Evolutionary conservation across 208 protist species (phyloP).

Genomic region (Acanthamoeba royreba): DNA sequence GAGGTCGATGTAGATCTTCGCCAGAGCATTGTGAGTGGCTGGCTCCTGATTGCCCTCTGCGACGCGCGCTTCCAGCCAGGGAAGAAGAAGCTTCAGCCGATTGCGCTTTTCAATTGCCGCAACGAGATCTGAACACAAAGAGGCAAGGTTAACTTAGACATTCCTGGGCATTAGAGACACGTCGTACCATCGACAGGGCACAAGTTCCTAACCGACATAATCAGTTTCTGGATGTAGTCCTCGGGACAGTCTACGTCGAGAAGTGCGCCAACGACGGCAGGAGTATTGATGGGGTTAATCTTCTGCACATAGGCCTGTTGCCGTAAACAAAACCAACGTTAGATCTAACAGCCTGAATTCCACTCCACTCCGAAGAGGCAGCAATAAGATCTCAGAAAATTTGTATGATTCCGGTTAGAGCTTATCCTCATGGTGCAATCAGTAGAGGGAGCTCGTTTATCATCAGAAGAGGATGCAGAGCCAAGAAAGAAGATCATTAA

Average conservation of each 20-base stretch:
- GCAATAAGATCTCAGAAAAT: background rate
- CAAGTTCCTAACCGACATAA: slow-evolving; percentile 93
- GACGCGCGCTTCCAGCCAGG: slow-evolving; percentile 96
- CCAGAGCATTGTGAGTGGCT: slow-evolving; percentile 97
- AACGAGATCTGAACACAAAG: slow-evolving; percentile 76
- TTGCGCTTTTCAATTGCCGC: slow-evolving; percentile 86
- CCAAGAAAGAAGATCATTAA: background rate
- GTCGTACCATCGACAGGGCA: slow-evolving; percentile 87
- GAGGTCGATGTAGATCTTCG: slow-evolving; percentile 99
- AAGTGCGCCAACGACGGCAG: slow-evolving; percentile 95
- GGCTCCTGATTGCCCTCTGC: slow-evolving; percentile 93
- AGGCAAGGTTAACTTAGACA: background rate
- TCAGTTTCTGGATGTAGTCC: slow-evolving; percentile 94
- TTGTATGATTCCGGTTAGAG: slow-evolving; percentile 21
- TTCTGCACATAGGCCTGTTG: slow-evolving; percentile 83
- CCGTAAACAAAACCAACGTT: background rate
- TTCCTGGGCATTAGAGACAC: slow-evolving; percentile 70
- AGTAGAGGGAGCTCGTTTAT: slow-evolving; percentile 39
- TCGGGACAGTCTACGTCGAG: slow-evolving; percentile 97
- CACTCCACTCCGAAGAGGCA: too few species aligned
- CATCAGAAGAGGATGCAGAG: background rate
- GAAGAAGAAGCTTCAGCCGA: slow-evolving; percentile 95
- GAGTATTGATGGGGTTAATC: slow-evolving; percentile 96
- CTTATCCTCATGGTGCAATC: slow-evolving; percentile 39
- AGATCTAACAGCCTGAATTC: too few species aligned